These are phyloP conservation scores for Hyphopichia buzzinii DNA, from an alignment of 1,139 yeast species.

Conservation along the genomic window DNA sequence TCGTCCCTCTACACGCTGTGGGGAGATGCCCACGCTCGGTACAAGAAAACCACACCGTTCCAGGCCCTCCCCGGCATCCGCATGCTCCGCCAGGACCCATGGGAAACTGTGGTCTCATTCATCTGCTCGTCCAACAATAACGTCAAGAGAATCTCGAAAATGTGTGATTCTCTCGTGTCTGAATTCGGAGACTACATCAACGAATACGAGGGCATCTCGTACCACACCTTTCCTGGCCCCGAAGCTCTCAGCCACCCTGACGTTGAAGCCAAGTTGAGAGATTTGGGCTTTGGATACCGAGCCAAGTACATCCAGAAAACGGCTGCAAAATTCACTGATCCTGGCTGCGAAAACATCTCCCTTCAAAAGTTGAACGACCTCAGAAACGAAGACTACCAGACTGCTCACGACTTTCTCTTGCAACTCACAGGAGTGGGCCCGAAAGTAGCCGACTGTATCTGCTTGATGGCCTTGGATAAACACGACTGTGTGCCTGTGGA, in stretches of 20 bases:
- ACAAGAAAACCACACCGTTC: constrained; percentile 39
- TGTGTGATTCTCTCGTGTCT: constrained; percentile 80
- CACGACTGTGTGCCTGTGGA: constrained; percentile 92
- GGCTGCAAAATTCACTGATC: constrained; percentile 46
- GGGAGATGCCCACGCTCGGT: constrained; percentile 52
- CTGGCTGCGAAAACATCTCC: constrained; percentile 35
- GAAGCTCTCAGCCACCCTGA: constrained; percentile 32
- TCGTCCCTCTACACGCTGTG: constrained; percentile 57
- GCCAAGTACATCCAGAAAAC: constrained; percentile 86
- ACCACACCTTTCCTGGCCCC: constrained; percentile 77
- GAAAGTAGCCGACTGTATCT: constrained; percentile 90
- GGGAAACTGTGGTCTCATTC: constrained; percentile 90
- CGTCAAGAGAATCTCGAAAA: constrained; percentile 86
- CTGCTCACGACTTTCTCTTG: constrained; percentile 63
- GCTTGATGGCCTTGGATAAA: constrained; percentile 87
- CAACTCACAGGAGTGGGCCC: constrained; percentile 92
- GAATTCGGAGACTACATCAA: constrained; percentile 68
- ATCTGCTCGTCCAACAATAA: constrained; percentile 96
- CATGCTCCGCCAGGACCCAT: constrained; percentile 88
- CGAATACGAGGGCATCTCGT: constrained; percentile 52
- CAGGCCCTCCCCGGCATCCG: constrained; percentile 66
- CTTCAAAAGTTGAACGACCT: constrained; percentile 32
- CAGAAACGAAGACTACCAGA: constrained; percentile 47
- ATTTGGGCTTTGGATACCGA: constrained; percentile 84
- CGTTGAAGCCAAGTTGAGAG: constrained; percentile 47